Percentiles rank a stretch among this genome's conserved stretches.
These are phyloP conservation scores for Hypoxylon sp. DNA, from an alignment of 2,329 filamentous ascomycete species.

Conservation along the genomic window DNA sequence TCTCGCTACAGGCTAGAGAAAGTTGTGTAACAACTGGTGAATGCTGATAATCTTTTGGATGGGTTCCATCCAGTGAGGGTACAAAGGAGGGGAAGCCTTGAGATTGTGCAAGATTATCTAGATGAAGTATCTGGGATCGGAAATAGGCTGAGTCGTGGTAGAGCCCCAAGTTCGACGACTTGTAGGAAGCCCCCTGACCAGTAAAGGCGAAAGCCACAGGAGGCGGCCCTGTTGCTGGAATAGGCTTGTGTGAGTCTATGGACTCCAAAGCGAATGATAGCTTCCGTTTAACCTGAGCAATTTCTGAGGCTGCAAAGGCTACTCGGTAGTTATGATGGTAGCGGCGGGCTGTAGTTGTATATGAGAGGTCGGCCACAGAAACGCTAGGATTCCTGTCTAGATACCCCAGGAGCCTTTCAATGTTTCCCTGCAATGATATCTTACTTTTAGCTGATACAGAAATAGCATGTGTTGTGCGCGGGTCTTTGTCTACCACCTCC, in stretches of 20 bases:
- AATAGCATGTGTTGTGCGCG: constrained; percentile 68
- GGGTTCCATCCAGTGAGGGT: constrained; percentile 6
- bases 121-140: constrained; percentile 53
- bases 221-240: constrained; percentile 41
- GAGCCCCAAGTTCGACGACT: constrained; percentile 55
- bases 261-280: constrained; percentile 8
- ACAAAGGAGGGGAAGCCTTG: constrained; percentile 58
- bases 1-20: constrained; percentile 54
- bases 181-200: constrained; percentile 60
- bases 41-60: not conserved
- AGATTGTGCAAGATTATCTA: constrained; percentile 52
- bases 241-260: constrained; percentile 46
- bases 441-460: constrained; percentile 67
- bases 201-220: constrained; percentile 61
- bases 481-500: not conserved
- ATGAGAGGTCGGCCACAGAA: constrained; percentile 69
- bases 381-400: constrained; percentile 65
- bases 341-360: constrained; percentile 75
- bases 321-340: constrained; percentile 70
- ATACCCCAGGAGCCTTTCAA: constrained; percentile 65
- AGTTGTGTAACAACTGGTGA: constrained; percentile 49
- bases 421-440: constrained; percentile 68
- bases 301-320: constrained; percentile 57
- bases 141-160: constrained; percentile 54
- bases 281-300: constrained; percentile 32